These are phyloP conservation scores for Microbotryum saponariae DNA, from an alignment of 1,284 basidiomycete genomes.

Conservation along the genomic window DNA sequence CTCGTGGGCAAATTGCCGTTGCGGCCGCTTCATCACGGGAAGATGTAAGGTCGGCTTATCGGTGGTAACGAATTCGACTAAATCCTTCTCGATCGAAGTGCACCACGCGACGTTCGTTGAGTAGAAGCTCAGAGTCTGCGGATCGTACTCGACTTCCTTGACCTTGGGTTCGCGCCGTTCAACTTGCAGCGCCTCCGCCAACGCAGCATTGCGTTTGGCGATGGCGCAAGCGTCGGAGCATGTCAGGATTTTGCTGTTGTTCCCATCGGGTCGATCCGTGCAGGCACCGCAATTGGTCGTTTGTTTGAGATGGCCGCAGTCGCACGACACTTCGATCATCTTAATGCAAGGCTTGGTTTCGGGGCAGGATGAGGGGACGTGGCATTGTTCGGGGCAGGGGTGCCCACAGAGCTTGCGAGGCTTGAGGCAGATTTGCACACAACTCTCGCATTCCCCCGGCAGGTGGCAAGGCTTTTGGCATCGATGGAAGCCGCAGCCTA, in stretches of 20 bases:
- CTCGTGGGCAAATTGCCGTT: constrained; percentile 35
- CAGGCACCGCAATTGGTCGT: constrained; percentile 60
- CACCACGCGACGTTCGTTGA: constrained; percentile 12
- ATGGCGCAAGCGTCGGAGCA: constrained; percentile 64
- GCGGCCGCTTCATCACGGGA: constrained; percentile 34
- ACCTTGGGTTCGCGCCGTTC: constrained; percentile 38
- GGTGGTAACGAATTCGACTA: constrained; percentile 24
- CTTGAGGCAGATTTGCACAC: constrained; percentile 70
- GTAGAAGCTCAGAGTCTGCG: constrained; percentile 14
- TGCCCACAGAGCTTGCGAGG: constrained; percentile 65
- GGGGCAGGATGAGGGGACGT: constrained; percentile 73
- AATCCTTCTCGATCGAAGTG: neutral
- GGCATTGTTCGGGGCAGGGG: constrained; percentile 66
- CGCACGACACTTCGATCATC: constrained; percentile 51
- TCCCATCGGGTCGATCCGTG: constrained; percentile 46
- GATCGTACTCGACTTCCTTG: constrained; percentile 25
- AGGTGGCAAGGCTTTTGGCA: constrained; percentile 71
- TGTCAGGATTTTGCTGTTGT: constrained; percentile 50
- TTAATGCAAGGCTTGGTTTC: constrained; percentile 66
- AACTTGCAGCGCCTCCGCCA: constrained; percentile 84
- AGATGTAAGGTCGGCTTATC: constrained; percentile 32
- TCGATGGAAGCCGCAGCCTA: constrained; percentile 75
- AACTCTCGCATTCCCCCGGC: constrained; percentile 63
- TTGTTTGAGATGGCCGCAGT: constrained; percentile 71
- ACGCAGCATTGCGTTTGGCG: constrained; percentile 70